Percentiles rank a stretch among this genome's conserved stretches.
These are phyloP conservation scores for Aspergillus spinulosporus DNA, from an alignment of 2,329 filamentous ascomycete genomes.

Conservation along the genomic window DNA sequence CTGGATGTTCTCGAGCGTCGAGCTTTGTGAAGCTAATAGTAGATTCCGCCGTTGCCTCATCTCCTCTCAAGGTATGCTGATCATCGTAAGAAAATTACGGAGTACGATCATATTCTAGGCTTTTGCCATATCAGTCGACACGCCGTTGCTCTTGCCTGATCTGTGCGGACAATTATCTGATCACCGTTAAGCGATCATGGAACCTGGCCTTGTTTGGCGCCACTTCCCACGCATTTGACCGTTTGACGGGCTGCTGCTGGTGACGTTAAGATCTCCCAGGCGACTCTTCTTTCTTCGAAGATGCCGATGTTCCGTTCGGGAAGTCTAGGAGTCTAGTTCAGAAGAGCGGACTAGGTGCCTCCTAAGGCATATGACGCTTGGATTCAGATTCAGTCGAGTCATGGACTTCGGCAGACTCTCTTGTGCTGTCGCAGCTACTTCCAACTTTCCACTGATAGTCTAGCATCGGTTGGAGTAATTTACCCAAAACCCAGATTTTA, in stretches of 20 bases:
- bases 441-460: not conserved
- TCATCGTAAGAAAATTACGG: slow-evolving; percentile 24
- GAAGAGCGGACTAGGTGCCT: too few relatives aligned
- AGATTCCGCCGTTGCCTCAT: slow-evolving; percentile 1
- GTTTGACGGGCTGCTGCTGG: not conserved
- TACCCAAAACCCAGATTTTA: not conserved
- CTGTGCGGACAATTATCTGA: slow-evolving; percentile 28
- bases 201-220: slow-evolving; percentile 17
- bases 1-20: not conserved
- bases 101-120: slow-evolving; percentile 32
- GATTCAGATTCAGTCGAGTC: not conserved
- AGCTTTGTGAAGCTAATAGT: slow-evolving; percentile 6
- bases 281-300: not conserved
- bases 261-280: not conserved
- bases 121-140: slow-evolving; percentile 30
- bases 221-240: slow-evolving; percentile 6
- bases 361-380: not conserved
- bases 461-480: not conserved
- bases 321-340: not conserved
- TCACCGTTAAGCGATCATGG: slow-evolving; percentile 30
- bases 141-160: slow-evolving; percentile 27
- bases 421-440: not conserved
- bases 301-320: too few relatives aligned
- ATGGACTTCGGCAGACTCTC: not conserved
- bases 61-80: slow-evolving; percentile 2